Conservation (phyloP, 139 green algal species). For the Spirogloea muscicola region DNA sequence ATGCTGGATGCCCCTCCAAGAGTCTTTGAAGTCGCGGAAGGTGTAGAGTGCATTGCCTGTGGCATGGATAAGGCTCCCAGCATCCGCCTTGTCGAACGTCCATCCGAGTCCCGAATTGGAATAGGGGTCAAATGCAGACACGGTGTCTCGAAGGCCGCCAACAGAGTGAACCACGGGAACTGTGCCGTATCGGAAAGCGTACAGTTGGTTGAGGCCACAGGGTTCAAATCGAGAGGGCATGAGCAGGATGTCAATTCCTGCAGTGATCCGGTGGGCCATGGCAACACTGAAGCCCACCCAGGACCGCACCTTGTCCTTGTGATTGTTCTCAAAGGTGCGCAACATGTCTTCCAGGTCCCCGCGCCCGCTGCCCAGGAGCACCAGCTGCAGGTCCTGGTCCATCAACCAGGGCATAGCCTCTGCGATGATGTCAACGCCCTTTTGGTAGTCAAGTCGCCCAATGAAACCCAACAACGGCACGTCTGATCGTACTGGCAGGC, state of each 20-base stretch:
- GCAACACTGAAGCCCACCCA: conserved; percentile 77
- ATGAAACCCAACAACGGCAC: conserved; percentile 61
- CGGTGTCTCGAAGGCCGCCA: conserved; percentile 73
- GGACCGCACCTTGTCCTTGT: conserved; percentile 47
- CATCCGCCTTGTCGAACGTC: conserved; percentile 48
- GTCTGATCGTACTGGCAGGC: conserved; percentile 78
- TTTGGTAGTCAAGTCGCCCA: conserved; percentile 72
- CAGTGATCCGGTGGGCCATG: conserved; percentile 77
- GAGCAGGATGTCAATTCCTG: conserved; percentile 77
- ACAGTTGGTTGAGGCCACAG: conserved; percentile 81
- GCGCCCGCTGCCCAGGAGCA: conserved; percentile 87
- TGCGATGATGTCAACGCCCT: conserved; percentile 95
- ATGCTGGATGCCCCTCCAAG: conserved; percentile 53
- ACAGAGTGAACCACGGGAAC: conserved; percentile 78
- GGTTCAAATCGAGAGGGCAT: conserved; percentile 88
- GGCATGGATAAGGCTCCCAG: conserved; percentile 39
- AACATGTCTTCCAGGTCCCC: conserved; percentile 77
- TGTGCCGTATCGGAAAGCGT: conserved; percentile 74
- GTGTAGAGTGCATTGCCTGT: conserved; percentile 51
- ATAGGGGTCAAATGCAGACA: conserved; percentile 53
- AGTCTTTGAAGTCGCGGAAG: conserved; percentile 40
- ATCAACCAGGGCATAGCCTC: conserved; percentile 57
- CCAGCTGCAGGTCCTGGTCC: conserved; percentile 72
- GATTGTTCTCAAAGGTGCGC: conserved; percentile 33
- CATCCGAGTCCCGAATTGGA: conserved; percentile 51